Base-by-base conservation (phyloP, 164 flowering plant species). In the Chloranthus sessilifolius region DNA sequence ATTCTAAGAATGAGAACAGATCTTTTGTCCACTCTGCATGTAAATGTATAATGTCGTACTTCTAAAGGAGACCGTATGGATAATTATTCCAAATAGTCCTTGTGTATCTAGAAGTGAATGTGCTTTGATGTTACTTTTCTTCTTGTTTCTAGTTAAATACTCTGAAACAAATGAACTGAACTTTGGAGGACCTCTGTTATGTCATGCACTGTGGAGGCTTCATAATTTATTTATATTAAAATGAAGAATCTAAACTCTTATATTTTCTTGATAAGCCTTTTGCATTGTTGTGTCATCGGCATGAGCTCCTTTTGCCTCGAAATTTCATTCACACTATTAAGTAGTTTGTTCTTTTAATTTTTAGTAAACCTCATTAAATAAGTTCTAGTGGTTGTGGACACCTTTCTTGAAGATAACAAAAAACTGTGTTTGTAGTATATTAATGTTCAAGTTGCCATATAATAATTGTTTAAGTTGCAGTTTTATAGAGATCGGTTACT, bases 1-100 rank as follows among this genome's bases (percentile, higher is more conserved):
- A 65, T 71, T 76, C 85, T 79, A 86, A 74, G 71, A 69, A 74
- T 70, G 97, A 90, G 70, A 79, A 86, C 85, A 90, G 97, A 95
- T 90, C 80, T 79, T 83, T 74, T 75, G 91, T 83, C 69, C 63
- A 81, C 79, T 75, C 73, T 70, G 54, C 65, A 52, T 31, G 56
- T n/a, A n/a, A n/a, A n/a, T n/a, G n/a, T n/a, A n/a, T n/a, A n/a
- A n/a, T n/a, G n/a, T n/a, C n/a, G n/a, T n/a, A n/a, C n/a, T n/a
- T n/a, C n/a, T n/a, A 52, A 65, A 62, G 58, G 69, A 67, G 70
- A 72, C 65, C 34, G 44, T 50, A 56, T 64, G 64, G 62, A 62
- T 41, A 64, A 46, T 20, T 42, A 31, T 51, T 63, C 52, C 50
- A 67, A 67, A 53, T 15, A 30, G n/a, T n/a, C n/a, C n/a, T n/a